Conservation (phyloP, 2,329 filamentous ascomycete genomes). For the Apiospora hydei region DNA sequence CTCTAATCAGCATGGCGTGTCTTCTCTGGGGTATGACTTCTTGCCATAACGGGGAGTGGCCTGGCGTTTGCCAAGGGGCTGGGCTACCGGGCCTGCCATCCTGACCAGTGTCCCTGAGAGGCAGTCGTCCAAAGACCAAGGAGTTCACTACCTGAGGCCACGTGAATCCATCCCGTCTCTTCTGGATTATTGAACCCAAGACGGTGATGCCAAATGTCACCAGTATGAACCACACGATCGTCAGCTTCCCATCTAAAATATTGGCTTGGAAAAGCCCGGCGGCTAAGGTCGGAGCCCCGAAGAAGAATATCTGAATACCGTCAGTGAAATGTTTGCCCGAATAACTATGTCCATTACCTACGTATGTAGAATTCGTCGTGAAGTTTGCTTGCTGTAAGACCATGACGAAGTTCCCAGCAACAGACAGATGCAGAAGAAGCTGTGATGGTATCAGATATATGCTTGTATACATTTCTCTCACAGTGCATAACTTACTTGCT, state of each 20-base stretch:
- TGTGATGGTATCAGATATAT: neutral
- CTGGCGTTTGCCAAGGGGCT: neutral
- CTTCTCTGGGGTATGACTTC: neutral
- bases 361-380: neutral
- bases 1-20: neutral
- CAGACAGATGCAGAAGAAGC: neutral
- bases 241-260: neutral
- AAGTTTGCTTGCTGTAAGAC: neutral
- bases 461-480: too few species aligned
- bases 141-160: too few species aligned
- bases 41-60: neutral
- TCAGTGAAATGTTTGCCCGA: neutral
- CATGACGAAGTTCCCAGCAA: neutral
- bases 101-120: neutral
- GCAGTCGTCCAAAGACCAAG: too few species aligned
- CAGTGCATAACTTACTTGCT: neutral
- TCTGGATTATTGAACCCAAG: neutral
- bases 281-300: slow-evolving; percentile 2
- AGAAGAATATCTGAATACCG: neutral
- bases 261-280: slow-evolving; percentile 2
- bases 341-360: neutral
- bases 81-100: too few species aligned
- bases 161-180: too few species aligned
- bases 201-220: neutral
- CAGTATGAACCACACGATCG: neutral